phyloP scores from a whole-genome alignment of 495 filamentous ascomycete genomes.

The Penicillium mononematosum region DNA sequence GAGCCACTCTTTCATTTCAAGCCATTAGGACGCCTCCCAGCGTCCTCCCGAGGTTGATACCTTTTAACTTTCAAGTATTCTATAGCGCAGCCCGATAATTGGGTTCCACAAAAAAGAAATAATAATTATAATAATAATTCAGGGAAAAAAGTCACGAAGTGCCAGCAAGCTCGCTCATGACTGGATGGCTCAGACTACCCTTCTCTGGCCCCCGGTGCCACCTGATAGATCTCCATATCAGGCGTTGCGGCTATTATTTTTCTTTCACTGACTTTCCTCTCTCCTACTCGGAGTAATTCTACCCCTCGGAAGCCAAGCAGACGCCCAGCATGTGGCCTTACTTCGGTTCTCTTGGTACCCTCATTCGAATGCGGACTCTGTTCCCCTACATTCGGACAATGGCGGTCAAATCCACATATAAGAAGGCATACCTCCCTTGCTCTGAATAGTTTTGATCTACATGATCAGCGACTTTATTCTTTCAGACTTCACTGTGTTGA shows the following conservation, averaged over 20 bases:
- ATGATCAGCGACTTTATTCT: not conserved
- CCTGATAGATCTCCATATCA: conserved; percentile 9
- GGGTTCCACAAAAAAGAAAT: not conserved
- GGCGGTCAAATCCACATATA: conserved; percentile 6
- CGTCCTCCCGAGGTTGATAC: not conserved
- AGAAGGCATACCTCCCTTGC: not conserved
- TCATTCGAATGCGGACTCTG: conserved; percentile 1
- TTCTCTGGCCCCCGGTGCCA: not conserved
- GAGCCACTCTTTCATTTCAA: not conserved
- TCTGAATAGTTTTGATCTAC: not conserved
- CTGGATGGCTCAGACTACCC: not conserved
- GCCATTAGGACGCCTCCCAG: not conserved
- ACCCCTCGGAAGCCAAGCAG: conserved; percentile 6
- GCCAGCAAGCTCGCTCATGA: conserved; percentile 3
- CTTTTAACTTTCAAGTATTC: not conserved
- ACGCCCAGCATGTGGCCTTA: conserved; percentile 3
- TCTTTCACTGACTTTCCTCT: not conserved
- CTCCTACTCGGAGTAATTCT: not conserved
- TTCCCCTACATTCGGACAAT: not conserved
- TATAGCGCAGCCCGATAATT: not conserved
- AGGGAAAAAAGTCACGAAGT: not conserved
- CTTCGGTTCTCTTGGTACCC: not conserved
- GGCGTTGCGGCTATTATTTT: conserved; percentile 1
- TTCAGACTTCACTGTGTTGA: not conserved
- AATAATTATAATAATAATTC: not conserved